Evolutionary conservation across 345 rosid genomes (phyloP), one percentile per base, ranked within the genome.

Genomic region (Euclidium syriacum): DNA sequence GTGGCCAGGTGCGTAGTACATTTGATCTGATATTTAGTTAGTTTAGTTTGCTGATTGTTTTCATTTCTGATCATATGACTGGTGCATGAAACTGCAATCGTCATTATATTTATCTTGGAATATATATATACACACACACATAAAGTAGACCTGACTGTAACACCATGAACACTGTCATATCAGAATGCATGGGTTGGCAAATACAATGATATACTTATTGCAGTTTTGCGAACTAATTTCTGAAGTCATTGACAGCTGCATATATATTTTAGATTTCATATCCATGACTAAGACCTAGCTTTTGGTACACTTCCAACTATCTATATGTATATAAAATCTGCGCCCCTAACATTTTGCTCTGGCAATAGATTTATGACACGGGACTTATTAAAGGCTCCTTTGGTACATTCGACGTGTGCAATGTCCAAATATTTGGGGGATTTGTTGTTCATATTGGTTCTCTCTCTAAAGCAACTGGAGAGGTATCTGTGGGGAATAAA

Each of bases 1-100:
- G 99, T 76, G 99, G 99, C 68, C 99, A 94, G 99, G 97, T n/a
- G n/a, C n/a, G n/a, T 94, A 82, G 47, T 39, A 18, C 17, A 15
- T 16, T 56, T 38, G 10, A 27, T 35, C 15, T 61, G 24, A 54
- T 38, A 35, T 32, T 49, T 38, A 51, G 10, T 49, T 38, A 51
- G 10, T 62, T 42, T 58, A 18, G 10, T 46, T 41, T 16, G 4
- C 42, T 38, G n/a, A 34, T n/a, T 53, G 4, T 65, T 48, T 39
- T 52, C 46, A 39, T 58, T 61, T 40, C 22, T n/a, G 43, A 32
- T 57, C 15, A 41, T 24, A 43, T 23, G 50, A 34, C 4, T 52
- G 38, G 26, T 33, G 42, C 39, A 51, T 24, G 59, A 59, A 32
- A 22, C 9, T 57, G 25, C 33, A 19, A 14, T 48, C 3, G 49